Base-by-base conservation (phyloP, 345 rosid genomes). In the Raphanus raphanistrum region DNA sequence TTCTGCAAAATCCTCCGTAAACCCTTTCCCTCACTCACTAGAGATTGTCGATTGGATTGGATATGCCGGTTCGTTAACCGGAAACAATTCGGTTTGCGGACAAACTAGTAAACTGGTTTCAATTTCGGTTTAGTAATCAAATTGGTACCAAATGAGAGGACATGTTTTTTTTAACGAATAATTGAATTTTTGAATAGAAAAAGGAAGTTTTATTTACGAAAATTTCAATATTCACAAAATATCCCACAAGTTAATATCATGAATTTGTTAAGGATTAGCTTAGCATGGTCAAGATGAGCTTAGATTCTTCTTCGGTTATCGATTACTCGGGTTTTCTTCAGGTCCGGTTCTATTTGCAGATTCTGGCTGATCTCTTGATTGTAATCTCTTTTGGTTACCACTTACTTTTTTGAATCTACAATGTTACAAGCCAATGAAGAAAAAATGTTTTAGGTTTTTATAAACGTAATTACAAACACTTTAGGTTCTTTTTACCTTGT, bases 231-330 rank as follows among this genome's bases (percentile, higher is more conserved):
- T 59, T 75, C 48, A 32, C 31, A 28, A 2, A 28, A 28, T 28
- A 28, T 28, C 31, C 2, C 3, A n/a, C n/a, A n/a, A n/a, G n/a
- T n/a, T n/a, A 31, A 31, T 31, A 31, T 31, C 5, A 31, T 2
- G 2, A 28, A 28, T 28, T 28, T 28, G n/a, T n/a, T n/a, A n/a
- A n/a, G 8, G 2, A 74, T 65, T 36, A 57, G 65, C 78, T 27
- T 55, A 55, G 2, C 10, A 54, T 15, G 11, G 8, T 11, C 29
- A 28, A 57, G 65, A 58, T 28, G 25, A 25, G 43, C n/a, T 85
- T 82, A 91, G 61, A 95, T 92, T 84, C 97, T 86, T 82, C 93
- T 86, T 84, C 96, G 85, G 70, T 85, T 88, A 81, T 90, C 96
- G 4, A 78, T 66, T 50, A 81, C 72, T 50, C 89, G 80, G 25